These are phyloP conservation scores for Hypoxylon sp. DNA, from an alignment of 2,329 filamentous ascomycete species.

Conservation along the genomic window DNA sequence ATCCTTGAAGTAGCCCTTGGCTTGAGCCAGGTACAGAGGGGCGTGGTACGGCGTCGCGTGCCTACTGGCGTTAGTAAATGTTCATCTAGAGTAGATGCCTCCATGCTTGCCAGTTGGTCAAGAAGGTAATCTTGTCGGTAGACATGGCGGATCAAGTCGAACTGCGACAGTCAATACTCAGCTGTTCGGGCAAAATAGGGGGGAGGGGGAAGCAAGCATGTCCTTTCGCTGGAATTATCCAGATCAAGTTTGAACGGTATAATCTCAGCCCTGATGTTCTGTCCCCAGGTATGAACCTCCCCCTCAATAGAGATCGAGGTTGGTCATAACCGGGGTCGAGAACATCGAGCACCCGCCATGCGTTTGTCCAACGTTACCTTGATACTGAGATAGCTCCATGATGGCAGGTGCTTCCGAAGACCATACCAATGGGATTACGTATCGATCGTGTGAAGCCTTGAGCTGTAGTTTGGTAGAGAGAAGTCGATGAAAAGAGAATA, in stretches of 20 bases:
- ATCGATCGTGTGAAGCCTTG: conserved; percentile 4
- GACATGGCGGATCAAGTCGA: conserved; percentile 73
- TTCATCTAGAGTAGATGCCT: conserved; percentile 25
- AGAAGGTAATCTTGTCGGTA: conserved; percentile 87
- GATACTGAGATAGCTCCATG: conserved; percentile 57
- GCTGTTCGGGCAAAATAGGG: conserved; percentile 49
- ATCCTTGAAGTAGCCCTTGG: conserved; percentile 81
- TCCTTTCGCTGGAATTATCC: conserved; percentile 91
- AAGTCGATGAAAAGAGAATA: conserved; percentile 7
- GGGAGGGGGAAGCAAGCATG: conserved; percentile 76
- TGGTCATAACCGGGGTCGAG: conserved; percentile 46
- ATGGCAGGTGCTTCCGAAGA: conserved; percentile 43
- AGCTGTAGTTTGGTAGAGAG: conserved; percentile 3
- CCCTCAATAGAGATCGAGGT: conserved; percentile 26
- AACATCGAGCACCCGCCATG: conserved; percentile 58
- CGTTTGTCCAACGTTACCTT: conserved; percentile 59
- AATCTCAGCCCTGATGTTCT: conserved; percentile 46
- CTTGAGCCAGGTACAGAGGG: conserved; percentile 81
- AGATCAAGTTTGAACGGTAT: conserved; percentile 78
- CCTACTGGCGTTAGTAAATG: conserved; percentile 62
- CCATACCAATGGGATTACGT: conserved; percentile 38
- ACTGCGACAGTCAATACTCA: conserved; percentile 65
- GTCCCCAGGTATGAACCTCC: conserved; percentile 29
- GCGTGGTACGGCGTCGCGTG: conserved; percentile 87
- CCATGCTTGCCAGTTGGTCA: conserved; percentile 81